Base-by-base conservation (phyloP, 768 basidiomycete genomes). In the Tricholoma matsutake region DNA sequence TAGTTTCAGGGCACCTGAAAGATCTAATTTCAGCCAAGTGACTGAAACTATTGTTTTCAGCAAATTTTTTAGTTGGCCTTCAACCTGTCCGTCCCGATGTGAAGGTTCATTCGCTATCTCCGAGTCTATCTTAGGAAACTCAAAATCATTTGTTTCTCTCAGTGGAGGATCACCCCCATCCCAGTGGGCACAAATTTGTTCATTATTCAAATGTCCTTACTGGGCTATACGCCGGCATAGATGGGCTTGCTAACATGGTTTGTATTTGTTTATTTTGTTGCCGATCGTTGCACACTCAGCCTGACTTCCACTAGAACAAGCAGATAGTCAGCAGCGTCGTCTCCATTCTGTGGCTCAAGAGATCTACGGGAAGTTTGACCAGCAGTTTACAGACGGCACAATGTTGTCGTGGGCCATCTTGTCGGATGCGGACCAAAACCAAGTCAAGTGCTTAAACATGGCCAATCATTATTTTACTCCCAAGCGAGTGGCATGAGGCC, bases 121-220 rank as follows among this genome's bases (percentile, higher is more conserved):
- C n/a, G n/a, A n/a, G n/a, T 56, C 10, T 29, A 14, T 34, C 14
- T 37, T 39, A 16, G 16, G 8, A 56, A 14, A 34, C 54, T 56
- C 18, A 43, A 16, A 22, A 11, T 56, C 11, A 11, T 25, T 43
- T 16, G 20, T 41, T 25, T 4, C 11, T 16, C 11, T 20, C 22
- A 56, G 39, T 56, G 55, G 55, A 41, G 55, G 37, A 25, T 56
- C 18, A 29, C 3, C 13, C 25, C 39, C 29, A 2, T 56, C 1
- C 25, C 22, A 6, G 13, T 20, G 16, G 37, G 55, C 39, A 56
- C 11, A 29, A 56, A 43, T 11, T 22, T 56, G 11, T 56, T 43
- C 20, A 56, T 22, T 29, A 56, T 56, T 11, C 55, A 56, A 56
- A 18, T 41, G 55, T 56, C n/a, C 9, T 22, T 16, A 56, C 55